Base-by-base conservation (phyloP, 2,329 filamentous ascomycete species). In the Polychaeton citri region DNA sequence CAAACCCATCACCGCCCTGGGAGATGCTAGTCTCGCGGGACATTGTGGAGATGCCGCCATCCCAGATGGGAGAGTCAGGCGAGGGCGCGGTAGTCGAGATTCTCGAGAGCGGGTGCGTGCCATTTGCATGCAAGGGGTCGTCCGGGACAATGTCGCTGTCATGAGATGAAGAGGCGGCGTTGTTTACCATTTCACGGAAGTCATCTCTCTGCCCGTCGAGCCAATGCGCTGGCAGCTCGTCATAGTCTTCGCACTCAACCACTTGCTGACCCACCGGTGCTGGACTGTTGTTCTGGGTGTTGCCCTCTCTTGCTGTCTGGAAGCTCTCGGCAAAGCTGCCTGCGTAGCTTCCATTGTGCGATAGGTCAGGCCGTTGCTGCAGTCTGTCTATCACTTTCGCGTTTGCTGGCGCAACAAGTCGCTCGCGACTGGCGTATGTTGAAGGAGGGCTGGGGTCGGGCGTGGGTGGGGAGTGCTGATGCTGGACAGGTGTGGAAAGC, bases 311-410 rank as follows among this genome's bases (percentile, higher is more conserved):
- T 8, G 64, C 64, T 1, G 64, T 68, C 31, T 52, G 58, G 45
- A 65, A 67, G 0, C 63, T 66, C 18, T 66, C 64, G 20, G 62
- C 61, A 16, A 58, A 63, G 5, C 64, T 67, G 6, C 63, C 56
- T 4, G 48, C 39, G 34, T 46, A 48, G 24, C 24, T 28, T 10
- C 15, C 24, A 15, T 28, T 28, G 28, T 45, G 42, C 13, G 28
- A 32, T 30, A 51, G 40, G 12, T 34, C 15, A 19, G 48, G 51
- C 16, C 46, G 42, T 10, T 28, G 24, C 12, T 12, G 12, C 12
- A 12, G 12, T 15, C 15, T 15, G 12, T 10, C 7, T 10, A 12
- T 7, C 4, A 5, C 12, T 28, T 28, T 10, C 12, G 24, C 24
- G 12, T 28, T 15, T 10, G 7, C 24, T 13, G 49, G 42, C 4